Conservation (phyloP, 2,329 filamentous ascomycete species). For the Colletotrichum nymphaeae region DNA sequence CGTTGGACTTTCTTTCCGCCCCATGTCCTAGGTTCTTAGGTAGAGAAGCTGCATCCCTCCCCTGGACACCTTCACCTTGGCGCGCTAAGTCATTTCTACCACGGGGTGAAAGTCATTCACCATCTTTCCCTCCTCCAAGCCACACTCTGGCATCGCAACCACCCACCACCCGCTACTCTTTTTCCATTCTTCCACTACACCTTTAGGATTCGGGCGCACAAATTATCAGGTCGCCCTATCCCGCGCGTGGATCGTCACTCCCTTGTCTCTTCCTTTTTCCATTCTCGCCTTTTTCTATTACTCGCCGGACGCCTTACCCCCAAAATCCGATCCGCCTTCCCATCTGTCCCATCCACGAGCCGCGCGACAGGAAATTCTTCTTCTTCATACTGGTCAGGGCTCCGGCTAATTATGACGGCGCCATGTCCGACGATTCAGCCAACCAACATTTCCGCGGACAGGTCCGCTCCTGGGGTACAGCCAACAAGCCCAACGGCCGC, state of each 20-base stretch:
- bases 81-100: slow-evolving; percentile 11
- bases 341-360: background rate
- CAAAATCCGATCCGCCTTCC: background rate
- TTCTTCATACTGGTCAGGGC: slow-evolving; percentile 7
- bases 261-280: slow-evolving; percentile 26
- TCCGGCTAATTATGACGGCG: slow-evolving; percentile 45
- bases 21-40: slow-evolving; percentile 15
- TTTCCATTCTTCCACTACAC: slow-evolving; percentile 23
- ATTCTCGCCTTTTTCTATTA: slow-evolving; percentile 15
- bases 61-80: slow-evolving; percentile 23
- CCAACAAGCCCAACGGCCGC: slow-evolving; percentile 38
- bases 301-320: slow-evolving; percentile 9
- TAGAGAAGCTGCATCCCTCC: slow-evolving; percentile 13
- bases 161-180: slow-evolving; percentile 8
- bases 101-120: slow-evolving; percentile 10
- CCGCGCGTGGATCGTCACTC: slow-evolving; percentile 19
- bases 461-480: slow-evolving; percentile 38
- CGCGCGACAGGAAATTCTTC: slow-evolving; percentile 18
- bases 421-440: slow-evolving; percentile 45
- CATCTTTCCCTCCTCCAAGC: slow-evolving; percentile 27
- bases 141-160: slow-evolving; percentile 26
- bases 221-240: slow-evolving; percentile 23
- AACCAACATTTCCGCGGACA: slow-evolving; percentile 43
- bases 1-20: slow-evolving; percentile 7
- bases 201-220: slow-evolving; percentile 2